These are phyloP conservation scores for Chrysoporthe puriensis DNA, from an alignment of 2,329 filamentous ascomycete genomes.

Conservation along the genomic window DNA sequence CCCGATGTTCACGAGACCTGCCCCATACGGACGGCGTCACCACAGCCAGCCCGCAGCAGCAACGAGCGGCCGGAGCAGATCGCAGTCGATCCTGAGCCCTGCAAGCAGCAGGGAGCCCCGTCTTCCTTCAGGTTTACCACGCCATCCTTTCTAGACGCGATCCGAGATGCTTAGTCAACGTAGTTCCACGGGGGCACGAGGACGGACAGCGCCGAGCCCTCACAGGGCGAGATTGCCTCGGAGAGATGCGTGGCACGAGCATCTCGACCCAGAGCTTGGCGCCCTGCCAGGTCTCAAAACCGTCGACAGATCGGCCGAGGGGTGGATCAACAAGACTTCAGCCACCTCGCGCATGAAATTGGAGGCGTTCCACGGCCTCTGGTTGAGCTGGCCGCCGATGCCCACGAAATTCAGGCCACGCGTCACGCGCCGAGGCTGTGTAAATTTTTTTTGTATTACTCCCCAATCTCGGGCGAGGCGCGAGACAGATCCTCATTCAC, in stretches of 20 bases:
- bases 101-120: neutral
- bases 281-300: neutral
- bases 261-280: too few species aligned
- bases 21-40: neutral
- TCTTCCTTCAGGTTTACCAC: too few species aligned
- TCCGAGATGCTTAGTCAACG: neutral
- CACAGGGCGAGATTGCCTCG: too few species aligned
- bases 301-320: neutral
- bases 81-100: neutral
- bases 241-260: too few species aligned
- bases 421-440: conserved; percentile 22
- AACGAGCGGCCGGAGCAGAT: neutral
- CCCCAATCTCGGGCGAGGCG: too few species aligned
- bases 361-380: neutral
- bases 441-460: conserved; percentile 2
- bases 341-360: neutral
- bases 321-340: neutral
- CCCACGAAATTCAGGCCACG: conserved; percentile 9
- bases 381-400: neutral
- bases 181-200: neutral
- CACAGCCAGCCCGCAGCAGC: neutral
- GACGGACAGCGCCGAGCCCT: neutral
- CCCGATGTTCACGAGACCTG: too few species aligned
- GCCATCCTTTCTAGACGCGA: neutral
- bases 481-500: neutral